phyloP scores from a whole-genome alignment of 2,329 filamentous ascomycete genomes.

The Rhytidhysteron rufulum region DNA sequence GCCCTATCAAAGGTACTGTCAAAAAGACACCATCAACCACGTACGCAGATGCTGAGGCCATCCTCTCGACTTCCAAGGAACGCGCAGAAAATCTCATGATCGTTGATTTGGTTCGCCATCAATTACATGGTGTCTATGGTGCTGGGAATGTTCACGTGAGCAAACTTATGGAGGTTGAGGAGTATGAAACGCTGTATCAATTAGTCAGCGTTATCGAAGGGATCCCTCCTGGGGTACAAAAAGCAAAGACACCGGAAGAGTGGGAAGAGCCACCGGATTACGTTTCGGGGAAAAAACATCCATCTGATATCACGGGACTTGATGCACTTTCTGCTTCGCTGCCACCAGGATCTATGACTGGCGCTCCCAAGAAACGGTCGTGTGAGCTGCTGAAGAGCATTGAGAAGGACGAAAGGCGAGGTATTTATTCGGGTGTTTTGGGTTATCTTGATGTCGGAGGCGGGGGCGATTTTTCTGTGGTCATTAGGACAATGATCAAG shows the following conservation, averaged over 20 bases:
- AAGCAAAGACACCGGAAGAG: slow-evolving; percentile 22
- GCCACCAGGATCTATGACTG: slow-evolving; percentile 93
- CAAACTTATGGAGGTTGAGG: slow-evolving; percentile 80
- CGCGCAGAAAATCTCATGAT: slow-evolving; percentile 98
- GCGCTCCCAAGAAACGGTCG: slow-evolving; percentile 88
- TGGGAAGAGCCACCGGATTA: slow-evolving; percentile 28
- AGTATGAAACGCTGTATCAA: slow-evolving; percentile 86
- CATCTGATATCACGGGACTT: slow-evolving; percentile 49
- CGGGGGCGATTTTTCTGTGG: slow-evolving; percentile 83
- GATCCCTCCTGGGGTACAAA: slow-evolving; percentile 19
- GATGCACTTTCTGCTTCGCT: slow-evolving; percentile 74
- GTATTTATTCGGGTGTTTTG: slow-evolving; percentile 82
- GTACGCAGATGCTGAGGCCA: slow-evolving; percentile 64
- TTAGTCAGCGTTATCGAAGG: slow-evolving; percentile 88
- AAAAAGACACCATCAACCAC: slow-evolving; percentile 68
- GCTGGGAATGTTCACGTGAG: slow-evolving; percentile 69
- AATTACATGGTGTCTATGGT: slow-evolving; percentile 80
- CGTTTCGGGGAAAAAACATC: slow-evolving; percentile 7
- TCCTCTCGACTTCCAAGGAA: slow-evolving; percentile 81
- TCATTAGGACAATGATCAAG: slow-evolving; percentile 75
- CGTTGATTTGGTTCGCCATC: slow-evolving; percentile 91
- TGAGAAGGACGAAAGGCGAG: slow-evolving; percentile 61
- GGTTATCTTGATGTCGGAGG: slow-evolving; percentile 87
- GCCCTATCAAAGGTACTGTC: slow-evolving; percentile 97
- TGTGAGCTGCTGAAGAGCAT: slow-evolving; percentile 75